A percentile compares a stretch with the other conserved stretches of the same genome.
Evolutionary conservation across 2,329 filamentous ascomycete species (phyloP).

Genomic region (Pseudocercospora pini-densiflorae): DNA sequence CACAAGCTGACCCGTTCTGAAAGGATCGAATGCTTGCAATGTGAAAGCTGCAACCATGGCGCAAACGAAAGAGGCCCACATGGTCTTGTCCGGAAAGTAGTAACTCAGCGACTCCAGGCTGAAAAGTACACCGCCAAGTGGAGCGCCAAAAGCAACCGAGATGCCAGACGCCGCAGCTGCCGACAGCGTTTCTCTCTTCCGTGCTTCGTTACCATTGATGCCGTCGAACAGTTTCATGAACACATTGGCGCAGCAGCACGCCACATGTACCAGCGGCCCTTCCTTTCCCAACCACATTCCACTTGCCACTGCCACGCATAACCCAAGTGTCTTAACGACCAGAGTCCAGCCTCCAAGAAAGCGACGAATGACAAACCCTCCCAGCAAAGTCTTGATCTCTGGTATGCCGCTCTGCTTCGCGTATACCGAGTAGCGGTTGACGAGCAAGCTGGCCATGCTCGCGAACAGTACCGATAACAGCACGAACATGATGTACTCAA

Average conservation of each 20-base stretch:
- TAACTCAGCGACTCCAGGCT: constrained; percentile 97
- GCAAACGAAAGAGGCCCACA: constrained; percentile 99
- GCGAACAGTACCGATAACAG: constrained; percentile 87
- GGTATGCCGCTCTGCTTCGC: constrained; percentile 96
- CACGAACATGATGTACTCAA: constrained; percentile 87
- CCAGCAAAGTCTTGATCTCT: constrained; percentile 95
- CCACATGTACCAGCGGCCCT: constrained; percentile 92
- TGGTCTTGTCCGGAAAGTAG: constrained; percentile 98
- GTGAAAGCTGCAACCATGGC: constrained; percentile 98
- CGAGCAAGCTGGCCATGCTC: constrained; percentile 74
- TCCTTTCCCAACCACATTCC: constrained; percentile 98
- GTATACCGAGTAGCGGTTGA: constrained; percentile 82
- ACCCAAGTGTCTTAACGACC: constrained; percentile 82
- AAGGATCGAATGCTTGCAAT: constrained; percentile 90
- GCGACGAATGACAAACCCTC: constrained; percentile 87
- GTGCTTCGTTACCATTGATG: constrained; percentile 87
- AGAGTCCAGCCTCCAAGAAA: constrained; percentile 91
- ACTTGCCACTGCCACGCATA: constrained; percentile 89
- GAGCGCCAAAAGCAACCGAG: constrained; percentile 90
- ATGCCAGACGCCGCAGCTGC: constrained; percentile 91
- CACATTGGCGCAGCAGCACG: constrained; percentile 92
- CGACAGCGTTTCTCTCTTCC: constrained; percentile 90
- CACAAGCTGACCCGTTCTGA: constrained; percentile 92
- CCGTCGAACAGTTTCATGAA: constrained; percentile 87
- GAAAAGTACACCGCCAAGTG: constrained; percentile 93